Evolutionary conservation across 768 basidiomycete species (phyloP).

Genomic region (Sporobolomyces phaffii): DNA sequence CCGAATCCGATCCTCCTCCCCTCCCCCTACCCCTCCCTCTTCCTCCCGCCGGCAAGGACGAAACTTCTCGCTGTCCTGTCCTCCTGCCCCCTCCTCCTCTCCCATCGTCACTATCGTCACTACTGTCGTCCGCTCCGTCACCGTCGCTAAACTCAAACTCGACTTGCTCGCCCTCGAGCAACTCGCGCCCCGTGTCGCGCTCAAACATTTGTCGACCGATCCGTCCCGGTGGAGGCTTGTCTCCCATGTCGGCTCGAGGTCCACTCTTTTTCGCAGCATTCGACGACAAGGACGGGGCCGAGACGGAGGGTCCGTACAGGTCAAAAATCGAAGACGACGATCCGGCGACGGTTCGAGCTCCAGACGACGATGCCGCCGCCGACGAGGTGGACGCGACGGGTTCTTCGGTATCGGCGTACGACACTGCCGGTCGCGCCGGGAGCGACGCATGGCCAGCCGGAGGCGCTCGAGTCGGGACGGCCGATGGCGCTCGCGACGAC

Average conservation of each 20-base stretch:
- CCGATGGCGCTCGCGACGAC: slow-evolving; percentile 4
- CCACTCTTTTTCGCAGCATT: not conserved
- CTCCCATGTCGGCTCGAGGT: slow-evolving; percentile 15
- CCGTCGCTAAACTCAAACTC: slow-evolving; percentile 39
- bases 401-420: slow-evolving; percentile 33
- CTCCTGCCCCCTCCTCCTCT: not conserved
- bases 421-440: slow-evolving; percentile 36
- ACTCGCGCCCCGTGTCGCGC: slow-evolving; percentile 24
- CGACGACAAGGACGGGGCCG: slow-evolving; percentile 1
- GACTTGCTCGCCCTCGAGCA: slow-evolving; percentile 22
- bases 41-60: too few species aligned
- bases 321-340: not conserved
- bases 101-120: not conserved
- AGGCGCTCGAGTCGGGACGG: not conserved
- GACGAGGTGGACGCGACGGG: slow-evolving; percentile 1
- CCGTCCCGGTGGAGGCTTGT: slow-evolving; percentile 18
- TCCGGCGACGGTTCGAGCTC: too few species aligned
- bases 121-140: slow-evolving; percentile 12
- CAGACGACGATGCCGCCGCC: not conserved
- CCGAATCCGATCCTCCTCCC: too few species aligned
- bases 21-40: not conserved
- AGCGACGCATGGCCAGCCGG: slow-evolving; percentile 9
- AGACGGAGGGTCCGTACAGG: slow-evolving; percentile 12
- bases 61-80: not conserved
- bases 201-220: slow-evolving; percentile 36